These are phyloP conservation scores for Agapanthus africanus DNA, from an alignment of 106 monocot genomes.

Conservation along the genomic window DNA sequence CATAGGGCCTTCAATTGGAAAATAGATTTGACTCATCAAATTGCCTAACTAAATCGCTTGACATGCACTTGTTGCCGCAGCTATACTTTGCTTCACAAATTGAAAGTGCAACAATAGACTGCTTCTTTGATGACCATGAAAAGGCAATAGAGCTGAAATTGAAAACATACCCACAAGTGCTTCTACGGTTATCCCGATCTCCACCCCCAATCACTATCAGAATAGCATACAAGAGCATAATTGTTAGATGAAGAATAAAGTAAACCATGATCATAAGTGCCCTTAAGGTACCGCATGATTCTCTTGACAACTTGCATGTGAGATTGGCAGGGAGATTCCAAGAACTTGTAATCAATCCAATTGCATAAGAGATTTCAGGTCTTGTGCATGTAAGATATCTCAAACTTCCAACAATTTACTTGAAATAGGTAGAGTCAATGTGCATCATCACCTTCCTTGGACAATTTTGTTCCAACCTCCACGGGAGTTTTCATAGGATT, in stretches of 20 bases:
- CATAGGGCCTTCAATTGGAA: neutral
- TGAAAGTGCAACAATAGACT: neutral
- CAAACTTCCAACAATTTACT: too few relatives aligned
- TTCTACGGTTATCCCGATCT: neutral
- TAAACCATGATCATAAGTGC: neutral
- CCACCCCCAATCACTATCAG: slow-evolving; percentile 3
- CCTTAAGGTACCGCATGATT: too few relatives aligned
- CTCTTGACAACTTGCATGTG: too few relatives aligned
- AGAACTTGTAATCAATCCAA: too few relatives aligned
- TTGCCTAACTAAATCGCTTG: slow-evolving; percentile 1
- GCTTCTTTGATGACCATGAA: slow-evolving; percentile 6
- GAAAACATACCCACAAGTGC: neutral
- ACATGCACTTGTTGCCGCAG: neutral
- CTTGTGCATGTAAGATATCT: too few relatives aligned
- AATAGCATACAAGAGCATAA: neutral
- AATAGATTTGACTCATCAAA: neutral
- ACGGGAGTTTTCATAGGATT: slow-evolving; percentile 1
- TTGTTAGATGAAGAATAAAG: neutral
- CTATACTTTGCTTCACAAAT: neutral
- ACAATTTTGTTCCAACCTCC: neutral
- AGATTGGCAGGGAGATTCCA: too few relatives aligned
- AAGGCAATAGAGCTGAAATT: neutral
- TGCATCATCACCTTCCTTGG: neutral
- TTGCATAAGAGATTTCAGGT: too few relatives aligned
- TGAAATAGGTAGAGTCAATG: neutral